Evolutionary conservation across 768 basidiomycete species (phyloP), one percentile per base, ranked within the genome.

Genomic region (Tricholoma saponaceum): DNA sequence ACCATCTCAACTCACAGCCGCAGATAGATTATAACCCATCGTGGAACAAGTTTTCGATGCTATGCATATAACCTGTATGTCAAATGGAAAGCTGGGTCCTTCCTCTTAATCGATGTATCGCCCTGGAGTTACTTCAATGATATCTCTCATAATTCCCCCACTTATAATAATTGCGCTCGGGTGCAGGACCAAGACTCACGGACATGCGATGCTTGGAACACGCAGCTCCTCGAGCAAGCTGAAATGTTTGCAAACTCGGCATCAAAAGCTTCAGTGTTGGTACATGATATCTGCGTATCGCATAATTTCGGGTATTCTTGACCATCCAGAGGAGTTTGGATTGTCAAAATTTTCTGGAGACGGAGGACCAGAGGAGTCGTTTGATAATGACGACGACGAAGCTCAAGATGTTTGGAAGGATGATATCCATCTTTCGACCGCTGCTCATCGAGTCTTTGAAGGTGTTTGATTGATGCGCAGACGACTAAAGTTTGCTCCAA

Each of bases 21-120:
- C 50, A 30, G 62, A 62, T 16, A 56, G 59, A 23, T 25, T 62
- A 1, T 51, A 56, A n/a, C n/a, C n/a, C n/a, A n/a, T n/a, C n/a
- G n/a, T n/a, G n/a, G n/a, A 60, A 26, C 25, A 22, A 3, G 52
- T 60, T 0, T 60, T 58, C 14, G 61, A 62, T 26, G 43, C 58
- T 2, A 37, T 60, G 26, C 61, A 62, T 33, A 50, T 33, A 50
- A 62, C 20, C 53, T 60, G 18, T 60, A 62, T 41, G 30, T 58
- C 33, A 60, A 57, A 39, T 39, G 22, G n/a, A 37, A 53, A 39
- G 58, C 56, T 18, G 49, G 62, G 35, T 49, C 28, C 1, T 62
- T 62, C 55, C 35, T 62, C 8, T 22, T 60, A 12, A 14, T 62
- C 8, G 49, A 60, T 25, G 44, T 58, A 23, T 59, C 62, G n/a